phyloP scores from a whole-genome alignment of 352 stramenopile species.

The Pythium scleroteichum region DNA sequence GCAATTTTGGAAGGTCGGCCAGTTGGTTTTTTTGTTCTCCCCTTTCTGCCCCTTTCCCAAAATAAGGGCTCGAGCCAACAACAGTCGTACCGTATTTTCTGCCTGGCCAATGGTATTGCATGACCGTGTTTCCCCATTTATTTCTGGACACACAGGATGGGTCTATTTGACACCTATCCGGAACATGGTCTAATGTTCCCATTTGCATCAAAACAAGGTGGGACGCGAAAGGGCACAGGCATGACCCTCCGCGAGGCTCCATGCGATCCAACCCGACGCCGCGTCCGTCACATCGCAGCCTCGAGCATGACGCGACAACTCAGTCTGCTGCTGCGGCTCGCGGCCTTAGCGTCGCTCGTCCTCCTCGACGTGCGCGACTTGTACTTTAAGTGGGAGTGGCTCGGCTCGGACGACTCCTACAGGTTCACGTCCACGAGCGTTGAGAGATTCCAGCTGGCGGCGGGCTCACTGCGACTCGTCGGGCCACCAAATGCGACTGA shows the following conservation, averaged over 20 bases:
- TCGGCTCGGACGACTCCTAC: constrained; percentile 42
- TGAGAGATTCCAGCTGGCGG: constrained; percentile 21
- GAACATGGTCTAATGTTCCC: too few relatives aligned
- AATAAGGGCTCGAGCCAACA: neutral
- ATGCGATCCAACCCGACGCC: too few relatives aligned
- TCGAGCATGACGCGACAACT: constrained; percentile 8
- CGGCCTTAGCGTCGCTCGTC: constrained; percentile 33
- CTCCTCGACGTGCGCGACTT: constrained; percentile 55
- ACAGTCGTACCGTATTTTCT: neutral
- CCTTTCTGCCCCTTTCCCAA: neutral
- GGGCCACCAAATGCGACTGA: constrained; percentile 9
- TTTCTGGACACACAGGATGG: constrained; percentile 3
- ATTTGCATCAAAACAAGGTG: constrained; percentile 20
- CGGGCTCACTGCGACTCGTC: constrained; percentile 12
- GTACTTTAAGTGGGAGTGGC: constrained; percentile 59
- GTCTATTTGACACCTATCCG: neutral
- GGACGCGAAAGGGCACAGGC: constrained; percentile 10
- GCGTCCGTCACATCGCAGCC: too few relatives aligned
- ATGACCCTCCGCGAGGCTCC: too few relatives aligned
- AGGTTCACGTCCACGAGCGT: constrained; percentile 37
- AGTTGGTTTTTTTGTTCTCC: constrained; percentile 1
- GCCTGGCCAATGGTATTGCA: constrained; percentile 22
- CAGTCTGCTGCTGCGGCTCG: constrained; percentile 30
- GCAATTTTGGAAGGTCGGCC: constrained; percentile 3
- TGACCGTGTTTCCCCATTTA: constrained; percentile 2